Conservation (phyloP, 345 rosid genomes). For the Citrus mangshanensis region DNA sequence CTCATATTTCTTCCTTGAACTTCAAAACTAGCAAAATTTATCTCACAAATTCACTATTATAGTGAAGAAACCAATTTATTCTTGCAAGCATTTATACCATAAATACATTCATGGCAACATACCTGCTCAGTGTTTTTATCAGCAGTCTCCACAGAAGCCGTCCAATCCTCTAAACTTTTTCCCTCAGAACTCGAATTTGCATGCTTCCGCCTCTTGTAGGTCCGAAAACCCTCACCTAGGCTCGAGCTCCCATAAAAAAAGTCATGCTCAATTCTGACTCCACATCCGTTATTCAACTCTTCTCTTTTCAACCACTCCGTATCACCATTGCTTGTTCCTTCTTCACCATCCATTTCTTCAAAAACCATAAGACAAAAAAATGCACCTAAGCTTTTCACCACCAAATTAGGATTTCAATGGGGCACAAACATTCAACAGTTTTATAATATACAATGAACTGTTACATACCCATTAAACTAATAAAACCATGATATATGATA, state of each 20-base stretch:
- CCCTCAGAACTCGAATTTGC: constrained; percentile 34
- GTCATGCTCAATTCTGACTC: constrained; percentile 26
- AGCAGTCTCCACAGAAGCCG: constrained; percentile 33
- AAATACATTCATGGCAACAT: neutral
- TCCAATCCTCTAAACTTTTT: constrained; percentile 32
- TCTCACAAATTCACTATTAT: constrained; percentile 3
- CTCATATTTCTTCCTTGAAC: neutral
- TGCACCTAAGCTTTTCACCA: constrained; percentile 16
- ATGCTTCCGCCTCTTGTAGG: constrained; percentile 75
- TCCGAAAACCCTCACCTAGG: constrained; percentile 38
- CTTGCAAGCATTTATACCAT: neutral
- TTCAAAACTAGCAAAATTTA: neutral
- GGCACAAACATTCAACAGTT: constrained; percentile 11
- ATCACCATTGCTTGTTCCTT: constrained; percentile 39
- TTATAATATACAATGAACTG: constrained; percentile 9
- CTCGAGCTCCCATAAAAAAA: constrained; percentile 40
- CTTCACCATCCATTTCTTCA: constrained; percentile 45
- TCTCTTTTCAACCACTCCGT: constrained; percentile 33
- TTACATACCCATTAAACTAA: neutral
- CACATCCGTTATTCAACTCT: constrained; percentile 35
- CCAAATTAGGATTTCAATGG: constrained; percentile 35
- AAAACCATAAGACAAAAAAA: constrained; percentile 11
- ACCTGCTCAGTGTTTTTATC: constrained; percentile 48
- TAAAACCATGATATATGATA: neutral
- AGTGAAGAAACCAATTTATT: neutral